phyloP scores from a whole-genome alignment of 2,329 filamentous ascomycete species.

The Fusarium abutilonis region DNA sequence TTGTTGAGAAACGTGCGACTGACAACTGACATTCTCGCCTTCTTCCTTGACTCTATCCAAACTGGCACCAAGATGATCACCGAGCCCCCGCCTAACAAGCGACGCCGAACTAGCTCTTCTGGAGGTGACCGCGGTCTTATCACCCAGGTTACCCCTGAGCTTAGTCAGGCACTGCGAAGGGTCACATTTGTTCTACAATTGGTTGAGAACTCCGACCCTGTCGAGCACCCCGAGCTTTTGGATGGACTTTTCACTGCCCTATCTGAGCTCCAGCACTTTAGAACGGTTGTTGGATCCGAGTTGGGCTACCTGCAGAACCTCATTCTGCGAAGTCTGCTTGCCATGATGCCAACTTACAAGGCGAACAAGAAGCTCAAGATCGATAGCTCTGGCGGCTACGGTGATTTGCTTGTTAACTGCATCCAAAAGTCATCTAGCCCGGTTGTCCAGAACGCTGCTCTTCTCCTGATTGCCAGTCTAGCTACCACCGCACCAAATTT shows the following conservation, averaged over 20 bases:
- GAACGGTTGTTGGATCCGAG: conserved; percentile 82
- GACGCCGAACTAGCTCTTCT: conserved; percentile 79
- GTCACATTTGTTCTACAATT: conserved; percentile 90
- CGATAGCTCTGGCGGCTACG: conserved; percentile 81
- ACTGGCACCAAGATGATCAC: conserved; percentile 77
- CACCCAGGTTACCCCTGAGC: conserved; percentile 70
- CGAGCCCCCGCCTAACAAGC: conserved; percentile 78
- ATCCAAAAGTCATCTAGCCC: conserved; percentile 91
- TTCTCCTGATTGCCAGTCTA: conserved; percentile 86
- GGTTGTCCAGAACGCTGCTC: conserved; percentile 90
- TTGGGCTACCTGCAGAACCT: conserved; percentile 90
- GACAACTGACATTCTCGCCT: conserved; percentile 74
- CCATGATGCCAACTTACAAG: conserved; percentile 84
- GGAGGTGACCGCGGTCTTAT: conserved; percentile 70
- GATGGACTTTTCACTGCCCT: conserved; percentile 83
- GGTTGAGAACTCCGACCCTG: conserved; percentile 81
- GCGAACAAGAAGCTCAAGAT: conserved; percentile 69
- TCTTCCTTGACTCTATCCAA: conserved; percentile 79
- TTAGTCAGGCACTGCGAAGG: conserved; percentile 75
- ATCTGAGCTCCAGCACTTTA: conserved; percentile 87
- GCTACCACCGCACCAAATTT: conserved; percentile 89
- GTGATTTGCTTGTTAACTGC: conserved; percentile 92
- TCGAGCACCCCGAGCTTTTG: conserved; percentile 78
- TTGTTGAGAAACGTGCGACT: conserved; percentile 78
- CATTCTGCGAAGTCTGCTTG: conserved; percentile 81